Base-by-base conservation (phyloP, 1,139 yeast genomes). In the Pneumocystis wakefieldiae region DNA sequence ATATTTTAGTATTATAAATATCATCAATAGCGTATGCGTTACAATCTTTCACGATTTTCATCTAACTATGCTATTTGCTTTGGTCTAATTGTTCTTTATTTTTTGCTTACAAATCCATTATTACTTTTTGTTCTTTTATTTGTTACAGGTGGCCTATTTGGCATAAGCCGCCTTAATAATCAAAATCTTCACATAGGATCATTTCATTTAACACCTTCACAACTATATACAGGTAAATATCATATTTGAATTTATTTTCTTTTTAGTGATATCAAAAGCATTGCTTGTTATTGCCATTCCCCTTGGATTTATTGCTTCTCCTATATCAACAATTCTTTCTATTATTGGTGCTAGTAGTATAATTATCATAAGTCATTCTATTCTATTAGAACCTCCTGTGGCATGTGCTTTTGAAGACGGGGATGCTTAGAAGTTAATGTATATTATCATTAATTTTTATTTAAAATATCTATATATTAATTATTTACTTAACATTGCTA, bases 311-410 rank as follows among this genome's bases (percentile, higher is more conserved):
- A 78, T 90, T 70, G 97, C 98, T 35, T 86, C 95, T 69, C 98
- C 98, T 62, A 82, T 94, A 70, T 83, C 95, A 65, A 90, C 98
- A 38, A 77, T 94, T 79, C 81, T 94, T 83, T 94, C 98, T 98
- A 82, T 94, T 70, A 84, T 94, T 73, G 99, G 98, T 69, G 94
- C 97, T 8, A 87, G 96, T 29, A 85, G 87, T 58, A 95, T 90
- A 63, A 77, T 86, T 61, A 92, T 94, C 62, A 79, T 91, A 64
- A 83, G 96, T 15, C 99, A 94, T 76, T 97, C 98, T 63, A 77
- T 94, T 15, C 81, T 94, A 69, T 83, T 94, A 89, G 98, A 94
- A 74, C 92, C 92, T 78, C 98, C 98, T 59, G 90, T 94, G 70
- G 98, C 55, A 48, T 48, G 55, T 19, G 28, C 55, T 48, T 48